Conservation (phyloP, 208 protist genomes). For the Strigomonas culicis region DNA sequence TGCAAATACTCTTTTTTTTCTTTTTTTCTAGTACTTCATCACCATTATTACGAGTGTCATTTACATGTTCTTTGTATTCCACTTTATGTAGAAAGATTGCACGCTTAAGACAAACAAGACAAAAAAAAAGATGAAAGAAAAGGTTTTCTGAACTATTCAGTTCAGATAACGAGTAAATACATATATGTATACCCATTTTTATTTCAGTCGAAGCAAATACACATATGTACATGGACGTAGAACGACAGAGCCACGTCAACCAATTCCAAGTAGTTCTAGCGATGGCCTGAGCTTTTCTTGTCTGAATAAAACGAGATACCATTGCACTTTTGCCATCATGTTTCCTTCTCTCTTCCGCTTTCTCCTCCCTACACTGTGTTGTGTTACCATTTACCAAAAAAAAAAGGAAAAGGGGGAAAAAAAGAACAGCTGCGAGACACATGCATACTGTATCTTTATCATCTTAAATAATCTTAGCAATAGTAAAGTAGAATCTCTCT, state of each 20-base stretch:
- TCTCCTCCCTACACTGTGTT: too few species aligned
- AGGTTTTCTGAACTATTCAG: too few species aligned
- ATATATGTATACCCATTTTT: not conserved
- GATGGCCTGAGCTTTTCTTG: not conserved
- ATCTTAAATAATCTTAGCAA: too few species aligned
- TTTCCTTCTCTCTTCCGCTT: too few species aligned
- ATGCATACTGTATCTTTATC: too few species aligned
- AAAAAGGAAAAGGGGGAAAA: constrained; percentile 4
- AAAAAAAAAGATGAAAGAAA: constrained; percentile 14
- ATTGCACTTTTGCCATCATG: not conserved
- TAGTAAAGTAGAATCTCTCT: too few species aligned
- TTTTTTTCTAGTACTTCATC: constrained; percentile 15
- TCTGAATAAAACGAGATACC: not conserved
- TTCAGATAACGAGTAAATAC: not conserved
- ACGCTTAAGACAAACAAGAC: not conserved
- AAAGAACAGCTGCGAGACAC: constrained; percentile 3
- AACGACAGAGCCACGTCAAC: not conserved
- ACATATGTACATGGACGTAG: not conserved
- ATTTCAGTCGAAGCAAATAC: not conserved
- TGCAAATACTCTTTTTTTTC: constrained; percentile 4
- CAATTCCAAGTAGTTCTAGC: not conserved
- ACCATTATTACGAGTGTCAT: constrained; percentile 1
- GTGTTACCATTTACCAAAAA: not conserved
- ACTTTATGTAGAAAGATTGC: constrained; percentile 7
- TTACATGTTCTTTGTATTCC: constrained; percentile 8